phyloP scores from a whole-genome alignment of 2,329 filamentous ascomycete genomes.

The Westerdykella sp. region DNA sequence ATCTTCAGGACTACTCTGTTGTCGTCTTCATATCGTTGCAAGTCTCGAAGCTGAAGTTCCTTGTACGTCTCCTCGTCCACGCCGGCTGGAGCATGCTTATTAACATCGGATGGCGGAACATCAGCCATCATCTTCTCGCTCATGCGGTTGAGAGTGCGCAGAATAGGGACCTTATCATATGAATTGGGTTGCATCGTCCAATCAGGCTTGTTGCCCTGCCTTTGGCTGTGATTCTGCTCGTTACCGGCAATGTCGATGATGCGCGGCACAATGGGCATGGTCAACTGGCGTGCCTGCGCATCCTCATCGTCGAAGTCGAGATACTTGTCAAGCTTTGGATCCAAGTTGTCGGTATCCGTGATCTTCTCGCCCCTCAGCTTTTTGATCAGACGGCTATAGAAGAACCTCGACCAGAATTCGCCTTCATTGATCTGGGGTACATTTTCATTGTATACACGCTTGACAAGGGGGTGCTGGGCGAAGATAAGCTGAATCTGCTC shows the following conservation, averaged over 20 bases:
- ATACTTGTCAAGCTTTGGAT: constrained; percentile 80
- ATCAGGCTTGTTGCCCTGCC: constrained; percentile 80
- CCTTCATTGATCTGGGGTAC: constrained; percentile 68
- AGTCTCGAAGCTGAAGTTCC: constrained; percentile 70
- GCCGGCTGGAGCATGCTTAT: constrained; percentile 58
- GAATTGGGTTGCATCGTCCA: constrained; percentile 77
- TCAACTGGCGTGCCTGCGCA: constrained; percentile 38
- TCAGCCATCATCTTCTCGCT: constrained; percentile 92
- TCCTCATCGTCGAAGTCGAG: constrained; percentile 63
- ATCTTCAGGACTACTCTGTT: constrained; percentile 78
- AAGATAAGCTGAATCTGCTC: constrained; percentile 94
- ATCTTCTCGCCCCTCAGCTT: constrained; percentile 86
- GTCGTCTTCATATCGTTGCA: constrained; percentile 67
- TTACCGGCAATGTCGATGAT: constrained; percentile 92
- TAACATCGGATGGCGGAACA: constrained; percentile 69
- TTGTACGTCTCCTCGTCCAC: constrained; percentile 68
- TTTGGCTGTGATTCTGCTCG: constrained; percentile 86
- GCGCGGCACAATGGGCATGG: constrained; percentile 67
- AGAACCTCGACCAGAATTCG: constrained; percentile 92
- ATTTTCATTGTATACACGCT: constrained; percentile 86
- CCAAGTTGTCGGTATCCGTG: constrained; percentile 66
- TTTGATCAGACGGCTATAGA: constrained; percentile 83
- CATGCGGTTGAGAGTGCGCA: constrained; percentile 80
- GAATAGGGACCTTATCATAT: constrained; percentile 74
- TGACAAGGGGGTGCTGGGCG: constrained; percentile 83